Conservation (phyloP, 805 yeast species). For the Candida adriatica region DNA sequence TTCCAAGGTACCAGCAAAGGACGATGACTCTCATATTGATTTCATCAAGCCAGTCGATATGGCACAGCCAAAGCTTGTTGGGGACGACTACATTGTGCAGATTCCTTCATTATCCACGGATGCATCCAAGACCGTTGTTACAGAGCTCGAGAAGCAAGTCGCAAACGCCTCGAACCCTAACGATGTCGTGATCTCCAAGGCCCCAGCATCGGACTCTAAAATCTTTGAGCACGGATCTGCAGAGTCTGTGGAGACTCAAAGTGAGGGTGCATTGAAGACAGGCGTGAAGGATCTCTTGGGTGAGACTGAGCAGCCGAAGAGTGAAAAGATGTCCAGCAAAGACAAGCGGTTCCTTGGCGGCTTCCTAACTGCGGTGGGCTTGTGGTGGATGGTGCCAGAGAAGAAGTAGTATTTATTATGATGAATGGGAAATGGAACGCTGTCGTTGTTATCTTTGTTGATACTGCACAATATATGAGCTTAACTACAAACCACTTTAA, state of each 20-base stretch:
- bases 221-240: slow-evolving; percentile 18
- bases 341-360: slow-evolving; percentile 24
- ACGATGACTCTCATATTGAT: slow-evolving; percentile 53
- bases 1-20: slow-evolving; percentile 34
- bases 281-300: slow-evolving; percentile 7
- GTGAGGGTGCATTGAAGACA: slow-evolving; percentile 9
- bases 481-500: too few relatives aligned
- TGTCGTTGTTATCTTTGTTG: too few relatives aligned
- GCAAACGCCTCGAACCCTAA: slow-evolving; percentile 7
- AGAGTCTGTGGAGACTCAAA: slow-evolving; percentile 12
- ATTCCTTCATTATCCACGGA: slow-evolving; percentile 41
- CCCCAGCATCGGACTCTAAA: slow-evolving; percentile 20
- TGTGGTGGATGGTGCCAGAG: slow-evolving; percentile 24
- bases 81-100: slow-evolving; percentile 38
- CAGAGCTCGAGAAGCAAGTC: slow-evolving; percentile 22
- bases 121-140: slow-evolving; percentile 35
- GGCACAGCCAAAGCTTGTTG: slow-evolving; percentile 34
- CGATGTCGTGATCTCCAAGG: slow-evolving; percentile 19
- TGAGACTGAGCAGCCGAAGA: slow-evolving; percentile 7
- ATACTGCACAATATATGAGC: too few relatives aligned
- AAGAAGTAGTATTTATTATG: too few relatives aligned
- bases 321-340: slow-evolving; percentile 14
- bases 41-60: slow-evolving; percentile 34
- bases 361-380: slow-evolving; percentile 21
- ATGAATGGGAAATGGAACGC: too few relatives aligned